Conservation (phyloP, 2,329 filamentous ascomycete genomes). For the Talaromyces albobiverticillius region DNA sequence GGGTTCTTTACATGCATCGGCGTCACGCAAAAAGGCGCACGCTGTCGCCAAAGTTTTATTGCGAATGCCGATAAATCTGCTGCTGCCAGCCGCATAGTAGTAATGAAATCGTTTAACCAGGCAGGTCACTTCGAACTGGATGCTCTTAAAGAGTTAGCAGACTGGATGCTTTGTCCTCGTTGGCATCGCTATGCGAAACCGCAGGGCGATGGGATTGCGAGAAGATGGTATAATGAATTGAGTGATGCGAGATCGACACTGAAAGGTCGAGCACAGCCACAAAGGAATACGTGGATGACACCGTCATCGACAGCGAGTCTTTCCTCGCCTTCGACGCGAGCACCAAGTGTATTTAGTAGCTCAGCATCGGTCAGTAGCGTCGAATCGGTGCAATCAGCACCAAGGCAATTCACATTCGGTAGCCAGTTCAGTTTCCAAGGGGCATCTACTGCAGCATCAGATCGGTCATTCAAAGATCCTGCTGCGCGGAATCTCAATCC, state of each 20-base stretch:
- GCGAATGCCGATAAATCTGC: neutral
- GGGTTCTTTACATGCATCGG: constrained; percentile 11
- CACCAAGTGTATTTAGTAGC: too few relatives aligned
- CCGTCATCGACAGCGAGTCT: neutral
- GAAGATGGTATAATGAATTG: constrained; percentile 7
- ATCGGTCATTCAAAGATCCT: neutral
- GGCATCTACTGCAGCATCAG: neutral
- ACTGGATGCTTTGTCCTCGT: constrained; percentile 16
- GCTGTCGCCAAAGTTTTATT: constrained; percentile 10
- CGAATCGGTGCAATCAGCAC: constrained; percentile 1
- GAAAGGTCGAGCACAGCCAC: neutral
- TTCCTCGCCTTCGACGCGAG: too few relatives aligned
- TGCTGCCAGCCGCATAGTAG: constrained; percentile 1
- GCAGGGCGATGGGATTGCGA: constrained; percentile 11
- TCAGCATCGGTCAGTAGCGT: constrained; percentile 2
- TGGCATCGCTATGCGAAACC: constrained; percentile 8
- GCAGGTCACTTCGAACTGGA: constrained; percentile 7
- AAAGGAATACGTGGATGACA: neutral
- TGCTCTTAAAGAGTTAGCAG: constrained; percentile 9
- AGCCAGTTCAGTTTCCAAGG: neutral
- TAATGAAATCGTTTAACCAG: constrained; percentile 1
- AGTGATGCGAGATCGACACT: constrained; percentile 5
- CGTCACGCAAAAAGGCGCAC: constrained; percentile 4
- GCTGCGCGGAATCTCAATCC: constrained; percentile 7
- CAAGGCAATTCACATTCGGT: too few relatives aligned